phyloP scores from a whole-genome alignment of 192 early-diverging fungal species.

The Thamnidium elegans region DNA sequence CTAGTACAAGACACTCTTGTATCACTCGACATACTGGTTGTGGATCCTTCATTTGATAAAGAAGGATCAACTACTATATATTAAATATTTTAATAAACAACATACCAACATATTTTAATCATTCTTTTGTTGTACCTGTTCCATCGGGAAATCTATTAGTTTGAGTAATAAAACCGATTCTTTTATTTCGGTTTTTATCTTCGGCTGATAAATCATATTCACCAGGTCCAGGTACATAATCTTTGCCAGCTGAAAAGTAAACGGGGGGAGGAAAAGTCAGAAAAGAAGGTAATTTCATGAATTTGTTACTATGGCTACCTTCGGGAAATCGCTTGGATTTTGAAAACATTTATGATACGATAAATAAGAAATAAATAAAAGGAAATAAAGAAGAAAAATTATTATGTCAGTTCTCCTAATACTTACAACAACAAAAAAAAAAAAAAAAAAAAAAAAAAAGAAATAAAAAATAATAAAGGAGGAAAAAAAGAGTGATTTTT shows the following conservation, averaged over 20 bases:
- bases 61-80: not conserved
- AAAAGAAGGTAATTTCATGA: not conserved
- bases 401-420: not conserved
- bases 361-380: not conserved
- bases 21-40: constrained; percentile 13
- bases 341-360: constrained; percentile 20
- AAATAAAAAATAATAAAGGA: constrained; percentile 1
- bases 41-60: constrained; percentile 7
- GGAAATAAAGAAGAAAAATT: not conserved
- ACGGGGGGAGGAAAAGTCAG: not conserved
- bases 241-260: constrained; percentile 11
- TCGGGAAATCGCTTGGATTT: constrained; percentile 28
- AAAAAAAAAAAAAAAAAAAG: constrained; percentile 1
- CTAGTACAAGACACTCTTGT: constrained; percentile 9
- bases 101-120: not conserved
- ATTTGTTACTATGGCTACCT: constrained; percentile 14
- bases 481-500: constrained; percentile 8
- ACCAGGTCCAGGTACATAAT: constrained; percentile 28
- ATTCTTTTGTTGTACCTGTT: constrained; percentile 1
- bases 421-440: not conserved
- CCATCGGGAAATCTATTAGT: constrained; percentile 11
- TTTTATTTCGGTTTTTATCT: not conserved
- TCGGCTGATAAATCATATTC: constrained; percentile 18
- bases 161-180: constrained; percentile 12
- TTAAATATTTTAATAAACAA: not conserved